Conservation (phyloP, 345 rosid genomes). For the Isatis tinctoria region DNA sequence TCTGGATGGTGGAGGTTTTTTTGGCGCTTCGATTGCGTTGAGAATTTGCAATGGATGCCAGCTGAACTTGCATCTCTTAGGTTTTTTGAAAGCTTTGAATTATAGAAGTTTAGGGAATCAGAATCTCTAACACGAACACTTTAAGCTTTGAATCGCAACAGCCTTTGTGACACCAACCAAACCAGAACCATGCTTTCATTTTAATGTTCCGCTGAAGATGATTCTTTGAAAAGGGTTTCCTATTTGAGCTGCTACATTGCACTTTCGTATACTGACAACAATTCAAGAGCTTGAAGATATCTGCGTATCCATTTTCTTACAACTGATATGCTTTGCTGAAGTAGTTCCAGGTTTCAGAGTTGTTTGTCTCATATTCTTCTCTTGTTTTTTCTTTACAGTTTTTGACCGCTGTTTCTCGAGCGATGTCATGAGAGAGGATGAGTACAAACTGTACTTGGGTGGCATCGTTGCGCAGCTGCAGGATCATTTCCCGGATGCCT, state of each 20-base stretch:
- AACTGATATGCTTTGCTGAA: no score
- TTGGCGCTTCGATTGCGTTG: background rate
- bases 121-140: constrained; percentile 14
- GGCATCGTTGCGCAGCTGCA: constrained; percentile 92
- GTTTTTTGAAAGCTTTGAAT: background rate
- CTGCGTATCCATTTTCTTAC: background rate
- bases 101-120: constrained; percentile 26
- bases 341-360: no score
- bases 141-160: constrained; percentile 14
- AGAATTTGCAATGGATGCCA: constrained; percentile 3
- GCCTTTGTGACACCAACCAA: background rate
- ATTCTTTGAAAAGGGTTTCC: background rate
- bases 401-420: constrained; percentile 96
- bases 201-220: background rate
- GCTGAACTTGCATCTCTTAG: constrained; percentile 17
- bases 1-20: constrained; percentile 1
- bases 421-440: constrained; percentile 84
- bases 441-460: constrained; percentile 79
- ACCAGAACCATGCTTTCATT: background rate
- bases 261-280: constrained; percentile 1
- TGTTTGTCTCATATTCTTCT: no score
- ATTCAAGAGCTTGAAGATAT: background rate
- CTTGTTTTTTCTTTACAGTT: constrained; percentile 42
- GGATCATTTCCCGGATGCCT: constrained; percentile 85
- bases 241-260: constrained; percentile 9